Percentiles rank a stretch among this genome's conserved stretches.
These are phyloP conservation scores for Corynespora cassiicola DNA, from an alignment of 2,329 filamentous ascomycete species.

Conservation along the genomic window DNA sequence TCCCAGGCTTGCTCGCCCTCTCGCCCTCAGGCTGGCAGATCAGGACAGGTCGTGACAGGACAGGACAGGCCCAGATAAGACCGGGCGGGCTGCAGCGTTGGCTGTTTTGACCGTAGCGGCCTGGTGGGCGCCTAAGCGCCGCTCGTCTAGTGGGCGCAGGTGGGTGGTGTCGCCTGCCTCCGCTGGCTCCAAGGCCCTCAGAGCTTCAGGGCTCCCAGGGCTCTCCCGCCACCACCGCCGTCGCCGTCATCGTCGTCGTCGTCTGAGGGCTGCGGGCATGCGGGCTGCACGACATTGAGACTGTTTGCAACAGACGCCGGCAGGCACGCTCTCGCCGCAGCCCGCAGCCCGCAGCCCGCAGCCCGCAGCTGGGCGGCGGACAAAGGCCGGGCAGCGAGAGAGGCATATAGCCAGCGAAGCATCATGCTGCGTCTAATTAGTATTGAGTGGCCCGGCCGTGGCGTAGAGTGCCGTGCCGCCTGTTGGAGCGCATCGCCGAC, in stretches of 20 bases:
- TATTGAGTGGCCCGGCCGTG: conserved; percentile 18
- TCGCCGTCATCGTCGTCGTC: no score
- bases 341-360: conserved; percentile 13
- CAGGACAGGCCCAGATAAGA: conserved; percentile 6
- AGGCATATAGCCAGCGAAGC: conserved; percentile 33
- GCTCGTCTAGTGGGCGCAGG: no score
- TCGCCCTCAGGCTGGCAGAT: no score
- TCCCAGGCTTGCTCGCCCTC: no score
- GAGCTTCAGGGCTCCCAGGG: no score
- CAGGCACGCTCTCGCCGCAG: no score
- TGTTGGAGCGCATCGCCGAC: conserved; percentile 16
- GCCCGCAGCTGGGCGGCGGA: conserved; percentile 21
- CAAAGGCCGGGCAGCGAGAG: conserved; percentile 16
- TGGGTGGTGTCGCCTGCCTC: no score
- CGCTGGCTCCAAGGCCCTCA: no score
- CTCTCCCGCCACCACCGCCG: no score
- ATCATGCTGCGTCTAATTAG: conserved; percentile 36
- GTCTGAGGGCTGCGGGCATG: conserved; percentile 3
- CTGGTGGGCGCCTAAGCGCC: conserved; percentile 4
- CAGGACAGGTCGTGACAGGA: no score
- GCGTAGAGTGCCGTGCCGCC: conserved; percentile 22
- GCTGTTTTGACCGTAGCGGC: not conserved
- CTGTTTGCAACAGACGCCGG: conserved; percentile 25
- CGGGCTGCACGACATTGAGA: conserved; percentile 19
- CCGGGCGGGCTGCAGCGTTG: conserved; percentile 1